A percentile compares a stretch with the other conserved stretches of the same genome.
Evolutionary conservation across 257 asterid genomes (phyloP).

Genomic region (Catharanthus roseus): DNA sequence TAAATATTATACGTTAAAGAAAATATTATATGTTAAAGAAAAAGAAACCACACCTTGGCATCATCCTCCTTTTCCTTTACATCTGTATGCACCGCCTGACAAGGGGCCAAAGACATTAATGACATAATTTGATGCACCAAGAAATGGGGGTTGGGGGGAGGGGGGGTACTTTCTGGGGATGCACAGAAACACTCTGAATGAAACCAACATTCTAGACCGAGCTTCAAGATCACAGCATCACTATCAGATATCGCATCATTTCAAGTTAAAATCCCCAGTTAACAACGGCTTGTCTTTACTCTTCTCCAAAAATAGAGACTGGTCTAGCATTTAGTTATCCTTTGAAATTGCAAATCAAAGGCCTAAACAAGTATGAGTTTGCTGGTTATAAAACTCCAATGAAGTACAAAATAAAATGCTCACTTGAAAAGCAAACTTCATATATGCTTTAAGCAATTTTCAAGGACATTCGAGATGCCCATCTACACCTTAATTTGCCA

Average conservation of each 20-base stretch:
- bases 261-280: neutral
- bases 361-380: neutral
- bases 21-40: neutral
- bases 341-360: neutral
- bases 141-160: too few relatives aligned
- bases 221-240: neutral
- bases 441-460: neutral
- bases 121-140: too few relatives aligned
- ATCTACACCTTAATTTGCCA: neutral
- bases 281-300: neutral
- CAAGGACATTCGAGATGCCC: neutral
- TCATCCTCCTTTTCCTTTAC: conserved; percentile 22
- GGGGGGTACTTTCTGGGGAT: too few relatives aligned
- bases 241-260: neutral
- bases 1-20: neutral
- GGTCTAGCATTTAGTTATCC: neutral
- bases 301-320: neutral
- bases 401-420: neutral
- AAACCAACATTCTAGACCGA: neutral
- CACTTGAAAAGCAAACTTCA: neutral
- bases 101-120: conserved; percentile 8
- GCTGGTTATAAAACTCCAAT: neutral
- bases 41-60: conserved; percentile 22
- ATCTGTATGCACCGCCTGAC: conserved; percentile 30
- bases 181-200: neutral